Conservation (phyloP, 2,329 filamentous ascomycete genomes). For the Scytalidium sp. region DNA sequence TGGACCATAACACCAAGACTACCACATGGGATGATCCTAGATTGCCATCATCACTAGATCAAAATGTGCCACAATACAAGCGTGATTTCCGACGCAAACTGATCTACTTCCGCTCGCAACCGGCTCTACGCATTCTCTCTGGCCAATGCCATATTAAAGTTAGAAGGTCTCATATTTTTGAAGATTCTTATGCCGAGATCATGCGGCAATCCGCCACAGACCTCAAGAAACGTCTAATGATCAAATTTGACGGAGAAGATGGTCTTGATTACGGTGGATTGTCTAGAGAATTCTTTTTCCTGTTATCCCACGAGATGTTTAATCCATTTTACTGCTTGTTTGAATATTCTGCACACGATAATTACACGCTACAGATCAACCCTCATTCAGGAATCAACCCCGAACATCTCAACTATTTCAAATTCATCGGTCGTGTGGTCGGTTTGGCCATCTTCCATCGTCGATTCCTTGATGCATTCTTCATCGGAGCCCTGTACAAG, state of each 20-base stretch:
- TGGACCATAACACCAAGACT: conserved; percentile 99
- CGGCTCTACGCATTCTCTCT: conserved; percentile 89
- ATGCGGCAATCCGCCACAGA: conserved; percentile 94
- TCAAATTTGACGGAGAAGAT: conserved; percentile 98
- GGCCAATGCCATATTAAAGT: conserved; percentile 99
- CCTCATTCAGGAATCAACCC: conserved; percentile 99
- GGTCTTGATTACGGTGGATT: conserved; percentile 97
- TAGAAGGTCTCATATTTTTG: conserved; percentile 92
- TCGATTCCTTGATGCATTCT: conserved; percentile 96
- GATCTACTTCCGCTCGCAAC: conserved; percentile 98
- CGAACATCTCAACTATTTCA: conserved; percentile 99
- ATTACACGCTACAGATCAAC: conserved; percentile 99
- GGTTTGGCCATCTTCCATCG: conserved; percentile 97
- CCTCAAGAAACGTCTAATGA: conserved; percentile 97
- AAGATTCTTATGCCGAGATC: conserved; percentile 98
- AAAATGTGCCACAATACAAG: conserved; percentile 99
- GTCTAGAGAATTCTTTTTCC: conserved; percentile 98
- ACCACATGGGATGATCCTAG: conserved; percentile 98
- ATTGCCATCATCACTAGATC: conserved; percentile 90
- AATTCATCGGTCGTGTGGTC: conserved; percentile 97
- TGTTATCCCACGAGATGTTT: conserved; percentile 99
- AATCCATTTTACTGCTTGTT: conserved; percentile 99
- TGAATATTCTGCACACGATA: conserved; percentile 99
- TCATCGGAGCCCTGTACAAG: conserved; percentile 98
- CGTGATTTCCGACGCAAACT: conserved; percentile 96